These are phyloP conservation scores for Trypanosoma vivax DNA, from an alignment of 208 protist genomes.

Conservation along the genomic window DNA sequence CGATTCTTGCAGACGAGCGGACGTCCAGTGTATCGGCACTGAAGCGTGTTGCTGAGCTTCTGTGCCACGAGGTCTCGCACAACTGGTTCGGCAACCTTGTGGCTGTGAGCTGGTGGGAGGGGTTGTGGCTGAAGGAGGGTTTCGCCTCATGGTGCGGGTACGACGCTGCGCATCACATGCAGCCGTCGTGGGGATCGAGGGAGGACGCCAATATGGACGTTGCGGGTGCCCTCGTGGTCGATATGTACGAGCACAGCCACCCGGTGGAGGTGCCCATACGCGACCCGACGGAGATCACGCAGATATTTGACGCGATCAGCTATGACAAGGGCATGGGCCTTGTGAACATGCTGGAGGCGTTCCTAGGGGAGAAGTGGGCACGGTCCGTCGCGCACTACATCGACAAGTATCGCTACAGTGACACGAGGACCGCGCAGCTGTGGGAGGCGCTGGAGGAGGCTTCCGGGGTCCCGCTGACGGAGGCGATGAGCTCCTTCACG, in stretches of 20 bases:
- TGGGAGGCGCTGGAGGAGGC: conserved; percentile 89
- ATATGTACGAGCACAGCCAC: conserved; percentile 91
- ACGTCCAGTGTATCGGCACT: conserved; percentile 47
- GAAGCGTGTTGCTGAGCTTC: conserved; percentile 81
- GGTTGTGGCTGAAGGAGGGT: conserved; percentile 99
- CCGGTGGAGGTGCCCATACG: conserved; percentile 94
- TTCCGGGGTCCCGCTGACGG: conserved; percentile 69
- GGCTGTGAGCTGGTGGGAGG: conserved; percentile 98
- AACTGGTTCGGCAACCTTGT: conserved; percentile 99
- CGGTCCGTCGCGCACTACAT: conserved; percentile 91
- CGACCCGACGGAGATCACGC: conserved; percentile 89
- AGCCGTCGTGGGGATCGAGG: conserved; percentile 86
- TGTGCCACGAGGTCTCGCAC: conserved; percentile 97
- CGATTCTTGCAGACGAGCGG: conserved; percentile 70
- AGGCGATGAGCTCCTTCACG: conserved; percentile 90
- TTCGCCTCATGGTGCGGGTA: conserved; percentile 97
- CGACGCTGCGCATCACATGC: conserved; percentile 62
- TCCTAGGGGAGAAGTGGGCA: conserved; percentile 87
- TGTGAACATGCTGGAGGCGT: conserved; percentile 90
- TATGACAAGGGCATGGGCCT: conserved; percentile 94
- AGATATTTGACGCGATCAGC: conserved; percentile 97
- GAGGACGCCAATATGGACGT: conserved; percentile 73
- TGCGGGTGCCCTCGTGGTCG: conserved; percentile 68
- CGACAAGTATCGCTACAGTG: conserved; percentile 83
- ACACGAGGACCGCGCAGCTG: conserved; percentile 92